Conservation (phyloP, 176 grass and related monocot genomes). For the Bonia amplexicaulis region DNA sequence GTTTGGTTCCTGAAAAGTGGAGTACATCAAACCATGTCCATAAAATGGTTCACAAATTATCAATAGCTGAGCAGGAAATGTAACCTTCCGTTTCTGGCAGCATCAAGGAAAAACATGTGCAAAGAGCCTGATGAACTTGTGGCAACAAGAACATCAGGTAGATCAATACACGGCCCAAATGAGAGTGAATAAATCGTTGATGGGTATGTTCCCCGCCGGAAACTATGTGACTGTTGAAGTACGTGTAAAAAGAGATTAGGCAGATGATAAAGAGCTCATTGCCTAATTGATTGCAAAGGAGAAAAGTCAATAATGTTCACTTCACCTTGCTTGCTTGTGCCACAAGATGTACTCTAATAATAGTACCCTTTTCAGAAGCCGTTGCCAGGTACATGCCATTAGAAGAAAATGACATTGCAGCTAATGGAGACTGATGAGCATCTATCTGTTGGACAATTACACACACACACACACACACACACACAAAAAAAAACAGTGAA, state of each 20-base stretch:
- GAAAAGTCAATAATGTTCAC: neutral
- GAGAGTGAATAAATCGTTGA: conserved; percentile 85
- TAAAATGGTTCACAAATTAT: neutral
- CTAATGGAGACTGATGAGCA: conserved; percentile 76
- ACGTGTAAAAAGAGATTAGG: conserved; percentile 13
- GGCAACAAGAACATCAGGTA: conserved; percentile 74
- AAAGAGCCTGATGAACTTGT: conserved; percentile 97
- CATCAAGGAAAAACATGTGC: conserved; percentile 85
- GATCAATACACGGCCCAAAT: conserved; percentile 63
- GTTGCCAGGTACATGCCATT: conserved; percentile 86
- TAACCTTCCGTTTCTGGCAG: conserved; percentile 71
- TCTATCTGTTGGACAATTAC: conserved; percentile 68
- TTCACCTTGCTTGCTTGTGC: conserved; percentile 80
- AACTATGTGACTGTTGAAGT: conserved; percentile 70
- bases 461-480: no score
- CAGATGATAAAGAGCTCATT: neutral
- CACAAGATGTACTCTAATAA: conserved; percentile 83
- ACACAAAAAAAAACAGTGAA: neutral
- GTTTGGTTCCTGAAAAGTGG: conserved; percentile 54
- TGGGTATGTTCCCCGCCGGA: conserved; percentile 87
- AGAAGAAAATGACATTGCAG: conserved; percentile 73
- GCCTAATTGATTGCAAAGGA: neutral
- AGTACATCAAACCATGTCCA: neutral
- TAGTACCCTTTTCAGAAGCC: conserved; percentile 91
- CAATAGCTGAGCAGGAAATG: neutral